phyloP scores from a whole-genome alignment of 805 yeast species.

The Ogataea trehaloabstinens region DNA sequence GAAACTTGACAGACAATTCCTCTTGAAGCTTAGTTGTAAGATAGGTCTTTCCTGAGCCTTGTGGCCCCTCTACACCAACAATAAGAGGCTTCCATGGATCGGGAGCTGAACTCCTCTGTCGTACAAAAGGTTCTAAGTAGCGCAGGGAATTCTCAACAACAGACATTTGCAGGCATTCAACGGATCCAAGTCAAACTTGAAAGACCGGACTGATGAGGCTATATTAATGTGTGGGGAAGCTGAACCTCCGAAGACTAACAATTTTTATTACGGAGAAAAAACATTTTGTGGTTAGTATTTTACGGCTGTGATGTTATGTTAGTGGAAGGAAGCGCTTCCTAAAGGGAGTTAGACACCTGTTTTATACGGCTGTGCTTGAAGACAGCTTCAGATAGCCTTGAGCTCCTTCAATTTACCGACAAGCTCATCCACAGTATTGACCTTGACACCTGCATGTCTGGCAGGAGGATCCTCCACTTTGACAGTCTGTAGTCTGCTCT shows the following conservation, averaged over 20 bases:
- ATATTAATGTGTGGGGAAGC: no score
- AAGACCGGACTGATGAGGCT: no score
- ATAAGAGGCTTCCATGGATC: slow-evolving; percentile 33
- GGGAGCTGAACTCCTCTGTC: slow-evolving; percentile 17
- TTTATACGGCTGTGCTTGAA: no score
- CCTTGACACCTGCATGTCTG: slow-evolving; percentile 80
- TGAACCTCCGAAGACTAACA: no score
- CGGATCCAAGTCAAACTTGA: no score
- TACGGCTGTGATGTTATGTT: no score
- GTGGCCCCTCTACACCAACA: slow-evolving; percentile 66
- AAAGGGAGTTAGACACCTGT: no score
- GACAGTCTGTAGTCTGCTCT: slow-evolving; percentile 63
- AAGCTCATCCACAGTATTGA: slow-evolving; percentile 78
- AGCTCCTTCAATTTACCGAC: slow-evolving; percentile 71
- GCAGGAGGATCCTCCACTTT: slow-evolving; percentile 83
- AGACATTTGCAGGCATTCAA: slow-evolving; percentile 16
- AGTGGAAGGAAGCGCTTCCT: no score
- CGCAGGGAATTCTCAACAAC: slow-evolving; percentile 18
- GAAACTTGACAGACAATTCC: slow-evolving; percentile 35
- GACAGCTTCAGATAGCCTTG: slow-evolving; percentile 61
- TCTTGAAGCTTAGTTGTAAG: slow-evolving; percentile 42
- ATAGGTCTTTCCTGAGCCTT: slow-evolving; percentile 76
- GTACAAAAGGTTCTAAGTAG: slow-evolving; percentile 31
- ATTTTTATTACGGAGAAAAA: no score
- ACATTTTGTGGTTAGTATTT: no score